Base-by-base conservation (phyloP, 306 rosid species). In the Dryas octopetala region DNA sequence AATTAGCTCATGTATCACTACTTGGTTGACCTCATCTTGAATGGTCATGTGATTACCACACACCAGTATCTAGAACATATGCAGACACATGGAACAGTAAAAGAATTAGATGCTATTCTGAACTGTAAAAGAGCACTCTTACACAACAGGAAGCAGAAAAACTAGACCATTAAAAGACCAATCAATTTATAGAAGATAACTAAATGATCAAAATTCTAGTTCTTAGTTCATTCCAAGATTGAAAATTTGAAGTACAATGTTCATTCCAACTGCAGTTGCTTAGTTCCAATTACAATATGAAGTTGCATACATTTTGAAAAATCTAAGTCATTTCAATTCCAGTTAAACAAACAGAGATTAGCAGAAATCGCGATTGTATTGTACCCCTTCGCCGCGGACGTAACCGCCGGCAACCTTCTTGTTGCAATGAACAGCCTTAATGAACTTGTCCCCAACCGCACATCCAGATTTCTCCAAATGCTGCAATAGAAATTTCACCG, bases 21-120 rank as follows among this genome's bases (percentile, higher is more conserved):
- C 91, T 74, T 87, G 98, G 83, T 90, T 83, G 66, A 94, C 97
- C 41, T 91, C 89, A 47, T 94, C 98, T 83, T 94, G 97, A 12
- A 68, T 3, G 80, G 38, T 50, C 84, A 84, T 71, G 66, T 83
- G 74, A 80, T 91, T 91, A 76, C 90, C 73, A 79, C 98, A 94
- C 70, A 94, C 95, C 62, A 82, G 49, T 70, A 94, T 80, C 98
- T 93, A 78, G 38, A 17, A 76, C 49, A 78, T 50, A 49, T 11
- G 15, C 68, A 83, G 17, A 41, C 73, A 79, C 48, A 67, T 17
- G 64, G n/a, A 73, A 50, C 53, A 82, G 2, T 46, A 61, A 82
- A 68, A 11, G 58, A 19, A 71, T 78, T 9, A 70, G 68, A 45
- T 7, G 23, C 44, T 14, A 68, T 26, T 14, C 23, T 26, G 41